phyloP scores from a whole-genome alignment of 1,284 basidiomycete genomes.

The Microbotryomycetes sp. region DNA sequence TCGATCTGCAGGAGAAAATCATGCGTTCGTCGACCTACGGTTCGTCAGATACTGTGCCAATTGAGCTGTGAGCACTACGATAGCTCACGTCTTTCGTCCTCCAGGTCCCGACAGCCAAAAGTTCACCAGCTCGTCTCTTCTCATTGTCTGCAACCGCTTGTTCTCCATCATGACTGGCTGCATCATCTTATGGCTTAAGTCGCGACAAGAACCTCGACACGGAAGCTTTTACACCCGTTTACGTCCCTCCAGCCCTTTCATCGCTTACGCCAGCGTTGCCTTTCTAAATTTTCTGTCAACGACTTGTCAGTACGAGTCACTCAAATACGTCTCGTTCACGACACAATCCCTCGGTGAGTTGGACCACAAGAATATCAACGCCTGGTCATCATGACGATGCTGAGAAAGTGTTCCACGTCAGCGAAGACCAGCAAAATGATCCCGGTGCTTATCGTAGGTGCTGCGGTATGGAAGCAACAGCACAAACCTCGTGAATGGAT shows the following conservation, averaged over 20 bases:
- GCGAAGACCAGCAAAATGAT: conserved; percentile 36
- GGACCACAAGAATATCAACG: background rate
- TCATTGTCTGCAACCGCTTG: conserved; percentile 34
- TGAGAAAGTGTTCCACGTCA: background rate
- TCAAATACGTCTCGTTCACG: conserved; percentile 29
- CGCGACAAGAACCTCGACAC: background rate
- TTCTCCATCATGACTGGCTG: conserved; percentile 29
- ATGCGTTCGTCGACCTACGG: conserved; percentile 35
- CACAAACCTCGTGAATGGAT: conserved; percentile 32
- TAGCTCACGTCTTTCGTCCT: background rate
- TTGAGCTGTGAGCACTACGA: background rate
- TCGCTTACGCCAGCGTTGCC: conserved; percentile 31
- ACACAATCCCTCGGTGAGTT: conserved; percentile 16
- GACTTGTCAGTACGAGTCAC: conserved; percentile 35
- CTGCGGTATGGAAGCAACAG: conserved; percentile 31
- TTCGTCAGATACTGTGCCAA: conserved; percentile 5
- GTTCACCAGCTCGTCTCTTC: conserved; percentile 34
- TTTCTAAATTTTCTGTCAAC: conserved; percentile 34
- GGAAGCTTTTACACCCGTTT: conserved; percentile 12
- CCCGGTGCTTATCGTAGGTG: conserved; percentile 35
- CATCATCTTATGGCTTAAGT: conserved; percentile 24
- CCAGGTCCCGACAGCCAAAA: conserved; percentile 24
- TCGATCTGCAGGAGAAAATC: conserved; percentile 33
- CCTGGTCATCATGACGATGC: conserved; percentile 20
- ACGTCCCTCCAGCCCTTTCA: background rate